Evolutionary conservation across 1,284 basidiomycete genomes (phyloP).

Genomic region (Irpex sp.): DNA sequence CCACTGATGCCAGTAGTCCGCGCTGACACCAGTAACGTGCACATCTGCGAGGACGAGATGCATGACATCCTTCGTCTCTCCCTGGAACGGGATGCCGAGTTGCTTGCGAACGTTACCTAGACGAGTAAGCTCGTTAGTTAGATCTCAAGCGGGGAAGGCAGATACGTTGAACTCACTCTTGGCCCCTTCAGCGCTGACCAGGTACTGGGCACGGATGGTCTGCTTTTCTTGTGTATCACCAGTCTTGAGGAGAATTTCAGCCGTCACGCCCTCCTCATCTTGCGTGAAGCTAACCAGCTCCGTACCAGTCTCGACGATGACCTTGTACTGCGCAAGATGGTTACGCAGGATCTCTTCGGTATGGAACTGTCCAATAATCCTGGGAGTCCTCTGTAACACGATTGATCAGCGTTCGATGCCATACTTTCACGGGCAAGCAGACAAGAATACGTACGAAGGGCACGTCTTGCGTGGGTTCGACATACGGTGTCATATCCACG

Average conservation of each 20-base stretch:
- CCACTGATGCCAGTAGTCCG: conserved; percentile 18
- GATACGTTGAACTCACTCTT: conserved; percentile 3
- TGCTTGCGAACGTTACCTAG: conserved; percentile 11
- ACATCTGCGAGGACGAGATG: conserved; percentile 17
- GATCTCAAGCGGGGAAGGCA: too few species aligned
- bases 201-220: conserved; percentile 1
- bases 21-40: conserved; percentile 13
- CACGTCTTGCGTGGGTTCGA: neutral
- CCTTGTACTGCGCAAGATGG: conserved; percentile 12
- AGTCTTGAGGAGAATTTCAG: neutral
- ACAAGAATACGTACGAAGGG: neutral
- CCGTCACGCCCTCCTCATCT: conserved; percentile 9
- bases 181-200: conserved; percentile 16
- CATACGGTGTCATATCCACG: neutral
- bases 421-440: neutral
- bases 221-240: neutral
- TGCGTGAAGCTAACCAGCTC: conserved; percentile 16
- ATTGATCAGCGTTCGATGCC: neutral
- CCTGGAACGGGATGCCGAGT: conserved; percentile 18
- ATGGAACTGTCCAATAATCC: neutral
- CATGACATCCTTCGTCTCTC: conserved; percentile 19
- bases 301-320: conserved; percentile 13
- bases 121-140: neutral
- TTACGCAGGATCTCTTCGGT: conserved; percentile 13
- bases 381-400: neutral